Base-by-base conservation (phyloP, 2,329 filamentous ascomycete species). In the Anthostomella pinea region DNA sequence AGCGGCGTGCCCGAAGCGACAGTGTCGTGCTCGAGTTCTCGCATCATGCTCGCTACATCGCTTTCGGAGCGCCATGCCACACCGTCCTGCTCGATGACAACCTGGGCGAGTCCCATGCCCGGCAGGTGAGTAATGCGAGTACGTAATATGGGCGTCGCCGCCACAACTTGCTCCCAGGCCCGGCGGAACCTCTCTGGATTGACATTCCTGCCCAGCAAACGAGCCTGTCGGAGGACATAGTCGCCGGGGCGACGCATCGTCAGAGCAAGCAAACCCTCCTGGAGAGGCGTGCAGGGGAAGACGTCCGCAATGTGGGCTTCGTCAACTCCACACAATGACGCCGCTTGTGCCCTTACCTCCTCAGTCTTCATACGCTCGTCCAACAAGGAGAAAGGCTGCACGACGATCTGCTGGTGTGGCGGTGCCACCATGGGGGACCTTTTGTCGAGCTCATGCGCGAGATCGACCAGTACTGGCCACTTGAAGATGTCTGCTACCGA, bases 221-320 rank as follows among this genome's bases (percentile, higher is more conserved):
- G 20, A 5, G 22, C 33, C 14, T 33, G 14, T 11, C 22, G 26
- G n/a, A 23, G 17, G 6, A 45, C 29, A n/a, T 48, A 43, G 15
- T 38, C 28, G 16, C 30, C 33, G 3, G 38, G 18, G 7, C 34
- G 30, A 15, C 24, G 39, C 5, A 33, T 26, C 3, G 41, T 43
- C 9, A 40, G 21, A 7, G 41, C 38, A 8, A 48, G 26, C 5
- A 48, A 27, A 6, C 45, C 45, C 30, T 35, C 42, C 21, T 48
- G 45, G 8, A 48, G 21, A 5, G 45, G 31, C 13, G 45, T 45
- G 22, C 45, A 45, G 3, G 45, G 45, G 26, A 40, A 48, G 2
- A 37, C 26, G 26, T 48, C 45, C 14, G 32, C 26, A 25, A 48
- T 39, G 10, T 46, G 27, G 4, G 17, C 13, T 1, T 14, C 18